Evolutionary conservation across 139 green algal species (phyloP).

Genomic region (Micractinium sp.): DNA sequence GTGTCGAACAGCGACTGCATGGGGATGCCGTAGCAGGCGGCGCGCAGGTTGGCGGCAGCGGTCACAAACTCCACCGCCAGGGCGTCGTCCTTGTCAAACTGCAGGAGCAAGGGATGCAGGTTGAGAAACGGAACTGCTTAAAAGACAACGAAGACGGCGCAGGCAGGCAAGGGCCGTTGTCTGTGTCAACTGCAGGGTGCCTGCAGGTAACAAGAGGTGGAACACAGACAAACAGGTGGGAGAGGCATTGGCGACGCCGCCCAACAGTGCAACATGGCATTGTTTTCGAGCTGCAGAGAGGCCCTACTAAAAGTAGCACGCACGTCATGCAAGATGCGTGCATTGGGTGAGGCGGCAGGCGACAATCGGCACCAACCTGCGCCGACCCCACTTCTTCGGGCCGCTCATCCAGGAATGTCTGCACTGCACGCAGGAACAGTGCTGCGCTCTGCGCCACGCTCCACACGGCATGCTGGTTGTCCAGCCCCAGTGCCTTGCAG

Average conservation of each 20-base stretch:
- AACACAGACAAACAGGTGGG: no score
- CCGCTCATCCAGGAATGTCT: slow-evolving; percentile 61
- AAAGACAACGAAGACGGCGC: no score
- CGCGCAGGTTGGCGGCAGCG: slow-evolving; percentile 88
- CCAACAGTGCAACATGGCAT: no score
- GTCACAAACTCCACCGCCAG: slow-evolving; percentile 95
- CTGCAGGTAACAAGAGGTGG: no score
- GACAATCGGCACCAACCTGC: slow-evolving; percentile 5
- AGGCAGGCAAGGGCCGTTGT: no score
- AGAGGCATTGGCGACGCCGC: no score
- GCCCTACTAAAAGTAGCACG: neutral
- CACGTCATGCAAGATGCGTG: neutral
- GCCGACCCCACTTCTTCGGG: slow-evolving; percentile 58
- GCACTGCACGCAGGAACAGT: slow-evolving; percentile 81
- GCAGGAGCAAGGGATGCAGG: neutral
- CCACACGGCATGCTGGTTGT: slow-evolving; percentile 71
- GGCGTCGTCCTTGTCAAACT: slow-evolving; percentile 93
- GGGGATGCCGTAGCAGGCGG: slow-evolving; percentile 83
- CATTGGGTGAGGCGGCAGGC: no score
- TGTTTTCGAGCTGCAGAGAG: neutral
- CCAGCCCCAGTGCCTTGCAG: slow-evolving; percentile 61
- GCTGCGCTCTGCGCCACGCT: slow-evolving; percentile 45
- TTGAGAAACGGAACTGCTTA: no score
- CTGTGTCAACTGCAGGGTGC: no score
- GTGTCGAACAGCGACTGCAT: slow-evolving; percentile 84